Evolutionary conservation across 106 monocot species (phyloP), one percentile per base, ranked within the genome.

Genomic region (Posidonia australis): DNA sequence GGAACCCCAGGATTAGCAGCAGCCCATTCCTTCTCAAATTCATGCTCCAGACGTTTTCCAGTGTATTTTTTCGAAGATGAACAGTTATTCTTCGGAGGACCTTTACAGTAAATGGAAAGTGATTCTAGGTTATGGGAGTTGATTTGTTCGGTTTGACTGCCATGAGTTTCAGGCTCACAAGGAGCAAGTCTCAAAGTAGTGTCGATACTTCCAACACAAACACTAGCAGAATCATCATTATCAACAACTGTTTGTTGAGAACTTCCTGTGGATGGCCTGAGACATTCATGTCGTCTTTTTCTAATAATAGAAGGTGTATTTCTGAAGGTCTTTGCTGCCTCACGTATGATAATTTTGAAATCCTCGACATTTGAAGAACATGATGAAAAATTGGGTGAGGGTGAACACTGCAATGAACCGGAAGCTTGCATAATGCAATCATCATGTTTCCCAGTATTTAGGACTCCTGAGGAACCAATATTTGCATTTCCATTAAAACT

Each of bases 301-400:
- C 75, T 72, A 19, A 80, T 57, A 48, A 80, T 80, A 25, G 76
- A 80, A 24, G 80, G 80, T 2, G 54, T 72, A 27, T 67, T 67
- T 44, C 54, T 62, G 64, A 72, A 80, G 13, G 23, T 51, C 71
- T 28, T 64, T 57, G 72, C 80, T 17, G 72, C 67, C 24, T 19
- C 32, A 29, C 53, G 61, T 22, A 80, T 49, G 20, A 64, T 18
- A 42, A 71, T 49, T 45, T 48, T 16, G 17, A 66, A 41, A 44
- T 55, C 58, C 11, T 20, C 32, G 12, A 42, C 53, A 24, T 17
- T 41, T 22, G n/a, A 48, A 25, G 23, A 46, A 25, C 11, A n/a
- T 23, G 6, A 16, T 16, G 73, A 64, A 56, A 53, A 17, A 12
- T 51, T 41, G 27, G 64, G 53, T 19, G 69, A 58, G n/a, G 66